Base-by-base conservation (phyloP, 2,329 filamentous ascomycete species). In the Trichoderma aggressivum region DNA sequence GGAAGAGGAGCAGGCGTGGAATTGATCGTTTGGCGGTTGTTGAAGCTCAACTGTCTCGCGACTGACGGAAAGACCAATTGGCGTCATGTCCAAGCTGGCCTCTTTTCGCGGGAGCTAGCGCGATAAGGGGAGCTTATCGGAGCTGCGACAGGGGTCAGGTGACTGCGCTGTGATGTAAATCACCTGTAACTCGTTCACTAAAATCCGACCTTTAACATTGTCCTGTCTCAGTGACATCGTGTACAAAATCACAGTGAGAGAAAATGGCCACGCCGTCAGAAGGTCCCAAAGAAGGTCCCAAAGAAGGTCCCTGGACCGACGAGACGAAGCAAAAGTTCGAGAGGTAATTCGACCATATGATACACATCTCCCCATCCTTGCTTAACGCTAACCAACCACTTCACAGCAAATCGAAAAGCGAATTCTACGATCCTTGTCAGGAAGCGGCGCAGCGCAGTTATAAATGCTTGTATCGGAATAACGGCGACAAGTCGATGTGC, bases 401-500 rank as follows among this genome's bases (percentile, higher is more conserved):
- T 61, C 47, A 66, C 77, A 97, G 95, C 75, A 98, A 98, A 86
- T 87, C 86, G 70, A 89, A 91, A 78, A 97, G 94, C 85, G 91
- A 98, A 80, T 98, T 92, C 83, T 94, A 93, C 80, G 96, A 99
- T 77, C 96, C 96, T 2, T 99, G 96, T 81, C 95, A 98, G 80
- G 95, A 97, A 77, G 94, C 94, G 6, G 95, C 96, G 8, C 86
- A 91, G 75, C 88, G 88, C 78, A 98, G 94, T 82, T 90, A 98
- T 75, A 91, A 89, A 80, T 99, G 96, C 78, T 84, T 99, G 78
- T 91, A 94, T 79, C 89, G 96, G 26, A 99, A 99, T 80, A 90
- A 88, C 26, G 94, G 93, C 16, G 94, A 98, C 79, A 88, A 90
- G 75, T 85, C 90, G n/a, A 92, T 98, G 92, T 99, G 96, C 79